Percentiles rank a stretch among this genome's conserved stretches.
Conservation (phyloP, 1,284 basidiomycete species). For the Malassezia slooffiae region DNA sequence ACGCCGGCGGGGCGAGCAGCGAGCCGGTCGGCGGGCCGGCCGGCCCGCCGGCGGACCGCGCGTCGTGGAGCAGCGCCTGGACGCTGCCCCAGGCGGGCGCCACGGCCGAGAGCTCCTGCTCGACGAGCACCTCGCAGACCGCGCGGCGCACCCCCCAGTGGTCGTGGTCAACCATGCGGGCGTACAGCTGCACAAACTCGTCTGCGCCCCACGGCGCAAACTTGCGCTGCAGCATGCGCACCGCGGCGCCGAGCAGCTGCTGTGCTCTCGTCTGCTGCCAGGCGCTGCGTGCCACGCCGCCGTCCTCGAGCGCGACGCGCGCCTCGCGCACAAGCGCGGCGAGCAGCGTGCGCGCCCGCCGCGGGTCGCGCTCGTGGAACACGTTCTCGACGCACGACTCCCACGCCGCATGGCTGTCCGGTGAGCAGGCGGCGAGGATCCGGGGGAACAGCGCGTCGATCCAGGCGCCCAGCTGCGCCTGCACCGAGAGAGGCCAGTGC, state of each 20-base stretch:
- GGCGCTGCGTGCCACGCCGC: constrained; percentile 16
- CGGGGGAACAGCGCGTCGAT: constrained; percentile 58
- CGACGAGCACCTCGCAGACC: constrained; percentile 47
- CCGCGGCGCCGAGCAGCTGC: constrained; percentile 50
- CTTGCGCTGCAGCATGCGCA: constrained; percentile 26
- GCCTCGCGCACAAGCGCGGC: constrained; percentile 49
- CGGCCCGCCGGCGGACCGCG: too few species aligned
- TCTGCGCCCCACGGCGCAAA: constrained; percentile 23
- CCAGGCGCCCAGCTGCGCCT: constrained; percentile 69
- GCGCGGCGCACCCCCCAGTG: constrained; percentile 47
- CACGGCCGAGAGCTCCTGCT: constrained; percentile 48
- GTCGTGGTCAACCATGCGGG: constrained; percentile 38
- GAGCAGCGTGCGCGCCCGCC: constrained; percentile 65
- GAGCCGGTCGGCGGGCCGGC: constrained; percentile 56
- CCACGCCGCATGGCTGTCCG: constrained; percentile 49
- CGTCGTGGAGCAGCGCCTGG: constrained; percentile 55
- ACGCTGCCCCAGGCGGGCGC: constrained; percentile 64
- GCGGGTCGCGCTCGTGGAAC: constrained; percentile 68
- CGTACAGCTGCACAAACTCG: constrained; percentile 36
- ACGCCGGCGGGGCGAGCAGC: constrained; percentile 49
- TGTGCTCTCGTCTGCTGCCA: constrained; percentile 48
- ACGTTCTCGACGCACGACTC: constrained; percentile 51
- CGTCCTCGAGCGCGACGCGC: neutral
- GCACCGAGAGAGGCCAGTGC: constrained; percentile 66
- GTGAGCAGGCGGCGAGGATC: constrained; percentile 56